phyloP scores from a whole-genome alignment of 306 rosid species.

The Casuarina glauca region DNA sequence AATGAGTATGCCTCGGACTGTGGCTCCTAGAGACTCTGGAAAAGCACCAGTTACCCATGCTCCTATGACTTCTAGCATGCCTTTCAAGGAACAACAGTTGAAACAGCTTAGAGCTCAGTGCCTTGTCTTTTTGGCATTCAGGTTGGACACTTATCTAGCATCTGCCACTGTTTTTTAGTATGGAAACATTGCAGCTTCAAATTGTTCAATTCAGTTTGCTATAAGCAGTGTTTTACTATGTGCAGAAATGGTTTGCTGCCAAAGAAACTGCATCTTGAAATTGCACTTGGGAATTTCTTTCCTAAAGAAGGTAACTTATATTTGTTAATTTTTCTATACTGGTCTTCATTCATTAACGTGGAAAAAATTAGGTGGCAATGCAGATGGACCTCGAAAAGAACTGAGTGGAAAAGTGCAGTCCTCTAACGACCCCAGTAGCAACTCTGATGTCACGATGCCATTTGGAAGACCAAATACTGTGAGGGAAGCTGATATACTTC shows the following conservation, averaged over 20 bases:
- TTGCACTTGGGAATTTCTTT: conserved; percentile 77
- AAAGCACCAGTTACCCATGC: conserved; percentile 58
- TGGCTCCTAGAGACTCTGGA: conserved; percentile 74
- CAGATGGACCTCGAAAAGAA: conserved; percentile 70
- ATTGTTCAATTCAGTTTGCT: conserved; percentile 29
- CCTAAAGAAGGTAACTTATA: conserved; percentile 70
- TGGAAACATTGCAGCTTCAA: conserved; percentile 11
- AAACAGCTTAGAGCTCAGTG: conserved; percentile 99
- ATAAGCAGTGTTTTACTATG: conserved; percentile 27
- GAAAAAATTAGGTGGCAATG: conserved; percentile 38
- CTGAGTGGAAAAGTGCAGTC: conserved; percentile 62
- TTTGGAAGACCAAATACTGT: conserved; percentile 61
- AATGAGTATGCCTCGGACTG: conserved; percentile 57
- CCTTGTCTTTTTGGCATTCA: conserved; percentile 97
- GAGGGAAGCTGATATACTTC: conserved; percentile 55
- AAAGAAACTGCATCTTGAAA: conserved; percentile 96
- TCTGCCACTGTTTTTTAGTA: conserved; percentile 6
- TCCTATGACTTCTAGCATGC: conserved; percentile 52
- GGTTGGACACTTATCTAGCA: conserved; percentile 45
- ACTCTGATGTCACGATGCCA: conserved; percentile 58
- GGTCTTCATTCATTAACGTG: conserved; percentile 25
- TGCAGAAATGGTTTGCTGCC: conserved; percentile 93
- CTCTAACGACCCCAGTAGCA: conserved; percentile 54
- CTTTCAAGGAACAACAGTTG: conserved; percentile 91
- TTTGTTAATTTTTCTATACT: conserved; percentile 2